Conservation (phyloP, 2,329 filamentous ascomycete species). For the Gaeumannomyces sp. region DNA sequence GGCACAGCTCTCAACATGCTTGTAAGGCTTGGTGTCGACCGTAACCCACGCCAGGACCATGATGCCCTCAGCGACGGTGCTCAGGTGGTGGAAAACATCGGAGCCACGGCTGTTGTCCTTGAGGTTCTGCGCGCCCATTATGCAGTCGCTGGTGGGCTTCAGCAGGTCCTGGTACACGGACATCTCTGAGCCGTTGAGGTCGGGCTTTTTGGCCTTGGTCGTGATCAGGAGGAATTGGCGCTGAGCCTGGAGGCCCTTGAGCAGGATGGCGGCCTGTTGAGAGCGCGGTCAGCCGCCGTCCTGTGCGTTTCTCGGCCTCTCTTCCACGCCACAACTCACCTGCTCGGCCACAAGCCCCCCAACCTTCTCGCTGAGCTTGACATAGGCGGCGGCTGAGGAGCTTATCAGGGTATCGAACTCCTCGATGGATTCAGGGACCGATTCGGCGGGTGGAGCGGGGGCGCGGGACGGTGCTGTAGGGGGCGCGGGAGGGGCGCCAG, state of each 20-base stretch:
- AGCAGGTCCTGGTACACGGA: conserved; percentile 68
- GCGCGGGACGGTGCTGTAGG: conserved; percentile 38
- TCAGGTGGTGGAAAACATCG: conserved; percentile 72
- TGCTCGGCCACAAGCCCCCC: conserved; percentile 76
- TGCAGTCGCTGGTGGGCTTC: conserved; percentile 78
- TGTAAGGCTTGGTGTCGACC: conserved; percentile 73
- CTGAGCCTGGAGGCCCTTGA: conserved; percentile 71
- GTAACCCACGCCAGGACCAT: conserved; percentile 87
- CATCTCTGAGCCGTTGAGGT: conserved; percentile 54
- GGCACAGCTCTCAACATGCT: conserved; percentile 78
- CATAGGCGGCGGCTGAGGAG: conserved; percentile 69
- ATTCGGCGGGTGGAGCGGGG: conserved; percentile 39
- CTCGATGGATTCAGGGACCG: conserved; percentile 70
- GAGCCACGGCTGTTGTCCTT: conserved; percentile 75
- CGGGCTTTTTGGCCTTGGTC: conserved; percentile 88
- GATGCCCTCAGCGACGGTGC: conserved; percentile 84
- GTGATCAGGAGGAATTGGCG: conserved; percentile 82
- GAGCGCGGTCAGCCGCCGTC: neutral
- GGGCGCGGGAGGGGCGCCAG: conserved; percentile 27
- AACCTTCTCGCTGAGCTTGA: conserved; percentile 69
- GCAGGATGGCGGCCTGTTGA: conserved; percentile 41
- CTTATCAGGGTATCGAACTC: conserved; percentile 80
- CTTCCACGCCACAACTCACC: conserved; percentile 35
- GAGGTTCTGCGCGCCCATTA: conserved; percentile 72
- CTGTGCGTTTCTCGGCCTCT: neutral